Percentiles rank a stretch among this genome's conserved stretches.
Conservation (phyloP, 2,329 filamentous ascomycete genomes). For the Botryosphaeria dothidea region DNA sequence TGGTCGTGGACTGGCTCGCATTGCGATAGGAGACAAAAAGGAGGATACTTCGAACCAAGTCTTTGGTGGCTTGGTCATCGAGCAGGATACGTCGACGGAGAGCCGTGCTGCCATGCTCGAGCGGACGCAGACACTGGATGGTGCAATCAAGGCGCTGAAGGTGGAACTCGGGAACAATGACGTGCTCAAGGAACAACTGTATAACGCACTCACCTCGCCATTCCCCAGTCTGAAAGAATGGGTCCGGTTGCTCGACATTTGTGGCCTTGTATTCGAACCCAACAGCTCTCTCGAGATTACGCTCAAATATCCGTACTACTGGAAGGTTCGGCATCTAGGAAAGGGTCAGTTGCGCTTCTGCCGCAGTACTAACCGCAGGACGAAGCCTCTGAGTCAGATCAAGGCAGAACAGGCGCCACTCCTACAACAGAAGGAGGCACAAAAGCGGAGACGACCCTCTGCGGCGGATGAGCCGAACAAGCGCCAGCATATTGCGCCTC, state of each 20-base stretch:
- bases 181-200: constrained; percentile 55
- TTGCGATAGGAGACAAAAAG: constrained; percentile 58
- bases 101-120: constrained; percentile 54
- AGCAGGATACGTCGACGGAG: constrained; percentile 55
- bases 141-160: constrained; percentile 59
- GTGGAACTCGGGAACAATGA: constrained; percentile 51
- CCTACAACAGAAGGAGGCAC: constrained; percentile 1
- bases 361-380: constrained; percentile 25
- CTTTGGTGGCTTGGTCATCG: constrained; percentile 56
- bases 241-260: constrained; percentile 59
- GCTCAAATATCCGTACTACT: constrained; percentile 59
- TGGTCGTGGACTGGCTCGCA: constrained; percentile 56
- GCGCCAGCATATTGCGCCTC: constrained; percentile 4
- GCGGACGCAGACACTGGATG: constrained; percentile 58
- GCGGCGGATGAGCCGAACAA: constrained; percentile 15
- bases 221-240: constrained; percentile 55
- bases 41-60: constrained; percentile 32
- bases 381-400: constrained; percentile 14
- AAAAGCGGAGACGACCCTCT: constrained; percentile 16
- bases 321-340: constrained; percentile 55
- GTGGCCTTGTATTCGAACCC: constrained; percentile 56
- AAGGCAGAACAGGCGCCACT: constrained; percentile 9
- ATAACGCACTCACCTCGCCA: constrained; percentile 56
- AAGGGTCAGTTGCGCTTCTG: constrained; percentile 42
- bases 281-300: constrained; percentile 51